phyloP scores from a whole-genome alignment of 202 grass and related monocot species.

The Sporobolus alterniflorus region DNA sequence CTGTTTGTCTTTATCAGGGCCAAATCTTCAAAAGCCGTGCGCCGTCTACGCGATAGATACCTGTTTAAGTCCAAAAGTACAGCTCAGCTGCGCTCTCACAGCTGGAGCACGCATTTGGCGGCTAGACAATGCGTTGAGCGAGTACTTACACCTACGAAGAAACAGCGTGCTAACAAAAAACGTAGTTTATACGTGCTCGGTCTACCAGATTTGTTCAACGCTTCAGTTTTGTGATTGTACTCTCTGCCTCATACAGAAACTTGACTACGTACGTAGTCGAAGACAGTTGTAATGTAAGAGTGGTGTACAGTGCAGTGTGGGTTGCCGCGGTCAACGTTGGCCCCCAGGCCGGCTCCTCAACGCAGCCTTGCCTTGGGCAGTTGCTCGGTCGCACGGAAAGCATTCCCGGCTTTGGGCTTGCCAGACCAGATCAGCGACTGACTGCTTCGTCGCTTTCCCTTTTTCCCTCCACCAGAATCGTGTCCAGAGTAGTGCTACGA shows the following conservation, averaged over 20 bases:
- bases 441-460: neutral
- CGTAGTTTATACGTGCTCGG: neutral
- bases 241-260: constrained; percentile 4
- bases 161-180: constrained; percentile 5
- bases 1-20: constrained; percentile 39
- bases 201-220: constrained; percentile 12
- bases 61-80: constrained; percentile 26
- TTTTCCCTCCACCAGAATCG: neutral
- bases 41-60: constrained; percentile 56
- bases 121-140: constrained; percentile 23
- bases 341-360: constrained; percentile 8
- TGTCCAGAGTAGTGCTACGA: neutral
- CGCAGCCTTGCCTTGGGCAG: constrained; percentile 30
- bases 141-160: neutral
- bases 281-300: constrained; percentile 11
- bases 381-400: constrained; percentile 17
- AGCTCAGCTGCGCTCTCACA: constrained; percentile 45
- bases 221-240: constrained; percentile 6
- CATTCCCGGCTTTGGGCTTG: neutral
- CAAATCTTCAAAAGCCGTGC: constrained; percentile 52
- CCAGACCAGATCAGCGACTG: neutral
- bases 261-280: neutral
- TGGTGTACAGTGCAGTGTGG: constrained; percentile 30
- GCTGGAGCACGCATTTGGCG: constrained; percentile 37
- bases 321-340: constrained; percentile 43